Percentiles rank a stretch among this genome's conserved stretches.
phyloP scores from a whole-genome alignment of 192 early-diverging fungal species.

The Chytriomyces hyalinus region DNA sequence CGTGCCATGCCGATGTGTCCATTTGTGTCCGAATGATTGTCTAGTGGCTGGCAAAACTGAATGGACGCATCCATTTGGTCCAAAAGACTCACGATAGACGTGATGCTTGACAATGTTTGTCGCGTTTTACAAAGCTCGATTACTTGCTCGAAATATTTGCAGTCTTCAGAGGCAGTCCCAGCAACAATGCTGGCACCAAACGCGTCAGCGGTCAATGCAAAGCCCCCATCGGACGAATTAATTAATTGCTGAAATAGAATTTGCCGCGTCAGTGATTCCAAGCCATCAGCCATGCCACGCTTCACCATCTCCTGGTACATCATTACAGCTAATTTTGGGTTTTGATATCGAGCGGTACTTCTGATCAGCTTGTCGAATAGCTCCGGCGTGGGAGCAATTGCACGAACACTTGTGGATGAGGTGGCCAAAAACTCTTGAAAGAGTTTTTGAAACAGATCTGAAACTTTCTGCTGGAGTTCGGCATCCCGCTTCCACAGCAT shows the following conservation, averaged over 20 bases:
- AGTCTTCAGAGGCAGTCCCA: slow-evolving; percentile 3
- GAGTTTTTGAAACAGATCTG: slow-evolving; percentile 13
- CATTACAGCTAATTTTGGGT: slow-evolving; percentile 9
- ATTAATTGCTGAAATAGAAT: slow-evolving; percentile 4
- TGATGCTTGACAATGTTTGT: not conserved
- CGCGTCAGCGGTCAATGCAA: not conserved
- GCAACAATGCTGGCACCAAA: slow-evolving; percentile 23
- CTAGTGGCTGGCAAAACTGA: not conserved
- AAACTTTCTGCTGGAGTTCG: not conserved
- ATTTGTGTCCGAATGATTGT: not conserved
- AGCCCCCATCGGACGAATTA: not conserved
- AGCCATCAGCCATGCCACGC: slow-evolving; percentile 2
- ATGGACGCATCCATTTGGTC: slow-evolving; percentile 11
- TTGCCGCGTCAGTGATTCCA: slow-evolving; percentile 21
- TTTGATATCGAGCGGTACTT: not conserved
- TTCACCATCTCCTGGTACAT: slow-evolving; percentile 20
- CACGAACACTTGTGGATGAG: not conserved
- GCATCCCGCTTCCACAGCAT: slow-evolving; percentile 22
- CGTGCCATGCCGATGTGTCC: not conserved
- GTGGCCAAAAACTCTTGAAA: slow-evolving; percentile 26
- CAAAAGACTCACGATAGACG: not conserved
- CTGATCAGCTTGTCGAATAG: slow-evolving; percentile 21
- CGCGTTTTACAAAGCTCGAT: not conserved
- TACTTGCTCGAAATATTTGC: slow-evolving; percentile 6
- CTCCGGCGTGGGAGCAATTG: slow-evolving; percentile 10